A percentile compares a stretch with the other conserved stretches of the same genome.
Conservation (phyloP, 78 protist genomes). For the Emiliania huxleyi region DNA sequence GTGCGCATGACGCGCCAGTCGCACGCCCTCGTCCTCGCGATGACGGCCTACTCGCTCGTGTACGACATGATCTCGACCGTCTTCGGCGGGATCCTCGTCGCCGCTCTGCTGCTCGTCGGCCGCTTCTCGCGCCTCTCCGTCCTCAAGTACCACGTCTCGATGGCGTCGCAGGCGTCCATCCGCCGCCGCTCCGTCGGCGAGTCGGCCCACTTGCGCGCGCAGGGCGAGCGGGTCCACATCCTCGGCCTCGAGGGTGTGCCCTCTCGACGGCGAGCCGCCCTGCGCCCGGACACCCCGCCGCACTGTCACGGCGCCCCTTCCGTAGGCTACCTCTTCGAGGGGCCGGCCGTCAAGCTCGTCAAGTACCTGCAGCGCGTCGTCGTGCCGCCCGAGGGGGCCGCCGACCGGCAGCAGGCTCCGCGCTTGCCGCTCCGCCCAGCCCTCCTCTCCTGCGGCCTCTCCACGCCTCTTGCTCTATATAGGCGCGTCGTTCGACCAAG, state of each 20-base stretch:
- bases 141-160: constrained; percentile 1
- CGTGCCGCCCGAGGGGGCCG: background rate
- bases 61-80: background rate
- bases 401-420: no score
- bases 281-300: no score
- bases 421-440: no score
- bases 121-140: background rate
- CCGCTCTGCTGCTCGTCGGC: background rate
- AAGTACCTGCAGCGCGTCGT: background rate
- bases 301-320: no score
- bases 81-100: background rate
- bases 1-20: background rate
- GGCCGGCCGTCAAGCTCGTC: background rate
- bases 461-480: no score
- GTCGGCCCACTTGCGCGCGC: background rate
- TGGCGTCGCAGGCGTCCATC: background rate
- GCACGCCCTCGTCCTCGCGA: background rate
- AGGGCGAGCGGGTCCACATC: background rate
- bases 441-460: no score
- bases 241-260: background rate
- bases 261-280: no score
- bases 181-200: background rate
- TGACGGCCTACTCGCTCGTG: background rate
- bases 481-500: background rate
- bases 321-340: background rate